Evolutionary conservation across 2,329 filamentous ascomycete species (phyloP), one percentile per base, ranked within the genome.

Genomic region (Calonectria pauciramosa): DNA sequence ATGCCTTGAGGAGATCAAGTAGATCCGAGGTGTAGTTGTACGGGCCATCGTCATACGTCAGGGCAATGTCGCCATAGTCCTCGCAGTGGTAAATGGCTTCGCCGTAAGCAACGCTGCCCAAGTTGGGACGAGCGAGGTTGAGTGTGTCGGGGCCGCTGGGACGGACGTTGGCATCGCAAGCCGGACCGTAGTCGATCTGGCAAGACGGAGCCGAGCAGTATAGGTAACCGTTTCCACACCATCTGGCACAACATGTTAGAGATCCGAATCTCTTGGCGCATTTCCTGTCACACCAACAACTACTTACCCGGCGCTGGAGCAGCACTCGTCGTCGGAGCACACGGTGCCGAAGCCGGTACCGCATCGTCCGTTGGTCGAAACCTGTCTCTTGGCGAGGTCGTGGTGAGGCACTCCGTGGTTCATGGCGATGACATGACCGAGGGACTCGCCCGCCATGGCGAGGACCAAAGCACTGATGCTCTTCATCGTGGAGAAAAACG

Each of bases 171-270:
- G 89, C 91, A 76, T 93, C 91, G 77, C 92, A 94, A 5, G 84
- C 88, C 26, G 91, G 87, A n/a, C 91, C 91, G 77, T 90, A 92
- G 76, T 89, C 84, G 79, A 92, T 90, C 80, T 91, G 88, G 80
- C 92, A 94, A 68, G 91, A 89, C 2, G 92, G 92, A 26, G 91
- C 89, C 36, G 87, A 87, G 83, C 92, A 94, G 83, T 92, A 91
- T 2, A 90, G 87, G 14, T 81, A 81, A 5, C 85, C 87, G n/a
- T 82, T 86, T 65, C 91, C 91, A 75, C 91, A 92, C 86, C 89
- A 92, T 54, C 88, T 90, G 16, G 18, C 16, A 49, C 26, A 3
- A n/a, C 3, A 2, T 2, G 16, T 76, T 54, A 78, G 70, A 36
- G 18, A 65, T 28, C 13, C 23, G 36, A n/a, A 49, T 28, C n/a